Evolutionary conservation across 345 rosid species (phyloP).

Genomic region (Aegle marmelos): DNA sequence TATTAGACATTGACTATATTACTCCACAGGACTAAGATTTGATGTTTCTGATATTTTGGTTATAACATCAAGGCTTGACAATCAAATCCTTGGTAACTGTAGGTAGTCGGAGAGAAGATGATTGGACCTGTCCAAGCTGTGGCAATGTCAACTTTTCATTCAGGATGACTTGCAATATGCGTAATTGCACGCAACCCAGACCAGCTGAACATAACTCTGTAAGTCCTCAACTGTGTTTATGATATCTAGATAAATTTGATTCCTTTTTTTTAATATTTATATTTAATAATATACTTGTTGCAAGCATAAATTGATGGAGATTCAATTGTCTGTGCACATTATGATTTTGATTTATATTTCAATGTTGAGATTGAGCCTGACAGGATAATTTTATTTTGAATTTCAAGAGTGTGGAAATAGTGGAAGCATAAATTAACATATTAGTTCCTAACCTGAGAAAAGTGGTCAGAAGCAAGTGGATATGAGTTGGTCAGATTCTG

Average conservation of each 20-base stretch:
- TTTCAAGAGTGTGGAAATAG: background rate
- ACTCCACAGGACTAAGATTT: background rate
- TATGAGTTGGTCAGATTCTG: background rate
- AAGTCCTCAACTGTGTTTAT: slow-evolving; percentile 10
- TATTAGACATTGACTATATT: background rate
- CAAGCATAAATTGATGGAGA: background rate
- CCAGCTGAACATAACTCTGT: slow-evolving; percentile 91
- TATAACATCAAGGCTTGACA: background rate
- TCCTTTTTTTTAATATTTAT: no score
- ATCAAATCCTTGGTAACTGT: background rate
- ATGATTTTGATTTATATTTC: background rate
- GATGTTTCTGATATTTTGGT: background rate
- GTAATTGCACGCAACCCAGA: slow-evolving; percentile 94
- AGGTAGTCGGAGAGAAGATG: slow-evolving; percentile 99
- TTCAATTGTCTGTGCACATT: background rate
- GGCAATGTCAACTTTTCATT: slow-evolving; percentile 96
- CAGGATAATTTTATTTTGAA: background rate
- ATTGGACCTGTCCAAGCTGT: slow-evolving; percentile 98
- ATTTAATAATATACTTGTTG: no score
- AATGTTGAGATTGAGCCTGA: background rate
- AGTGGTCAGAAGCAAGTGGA: background rate
- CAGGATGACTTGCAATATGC: slow-evolving; percentile 98
- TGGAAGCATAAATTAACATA: background rate
- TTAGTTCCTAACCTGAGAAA: background rate
- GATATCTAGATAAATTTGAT: background rate